Evolutionary conservation across 345 rosid species (phyloP).

Genomic region (Clausena lansium): DNA sequence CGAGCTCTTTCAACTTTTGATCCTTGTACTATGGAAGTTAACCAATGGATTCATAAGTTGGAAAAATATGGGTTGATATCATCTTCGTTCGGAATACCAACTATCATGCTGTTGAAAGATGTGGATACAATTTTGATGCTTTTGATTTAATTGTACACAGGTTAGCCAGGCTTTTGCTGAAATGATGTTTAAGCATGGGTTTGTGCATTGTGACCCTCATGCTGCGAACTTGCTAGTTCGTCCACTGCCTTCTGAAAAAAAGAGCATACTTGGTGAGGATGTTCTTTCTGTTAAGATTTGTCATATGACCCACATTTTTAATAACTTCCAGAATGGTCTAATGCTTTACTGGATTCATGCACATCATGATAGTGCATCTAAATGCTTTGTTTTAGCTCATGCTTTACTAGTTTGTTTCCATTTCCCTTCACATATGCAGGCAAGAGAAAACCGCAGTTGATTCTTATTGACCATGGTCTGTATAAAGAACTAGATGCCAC

Average conservation of each 20-base stretch:
- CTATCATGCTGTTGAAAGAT: background rate
- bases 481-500: slow-evolving; percentile 82
- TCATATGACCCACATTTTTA: slow-evolving; percentile 7
- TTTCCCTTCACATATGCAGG: slow-evolving; percentile 31
- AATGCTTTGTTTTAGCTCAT: background rate
- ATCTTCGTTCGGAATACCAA: background rate
- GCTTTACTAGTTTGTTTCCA: background rate
- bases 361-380: background rate
- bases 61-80: background rate
- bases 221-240: slow-evolving; percentile 92
- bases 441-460: slow-evolving; percentile 76
- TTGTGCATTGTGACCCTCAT: slow-evolving; percentile 99
- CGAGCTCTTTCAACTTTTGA: background rate
- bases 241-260: slow-evolving; percentile 62
- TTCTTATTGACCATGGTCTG: slow-evolving; percentile 87
- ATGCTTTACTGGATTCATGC: background rate
- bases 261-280: slow-evolving; percentile 52
- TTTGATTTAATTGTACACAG: slow-evolving; percentile 36
- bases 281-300: slow-evolving; percentile 17
- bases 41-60: background rate
- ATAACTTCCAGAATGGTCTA: background rate
- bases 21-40: background rate
- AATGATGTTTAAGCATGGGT: slow-evolving; percentile 97
- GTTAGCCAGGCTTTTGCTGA: slow-evolving; percentile 88
- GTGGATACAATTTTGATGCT: background rate